Evolutionary conservation across 2,329 filamentous ascomycete species (phyloP).

Genomic region (Penicillium fuscoglaucum): DNA sequence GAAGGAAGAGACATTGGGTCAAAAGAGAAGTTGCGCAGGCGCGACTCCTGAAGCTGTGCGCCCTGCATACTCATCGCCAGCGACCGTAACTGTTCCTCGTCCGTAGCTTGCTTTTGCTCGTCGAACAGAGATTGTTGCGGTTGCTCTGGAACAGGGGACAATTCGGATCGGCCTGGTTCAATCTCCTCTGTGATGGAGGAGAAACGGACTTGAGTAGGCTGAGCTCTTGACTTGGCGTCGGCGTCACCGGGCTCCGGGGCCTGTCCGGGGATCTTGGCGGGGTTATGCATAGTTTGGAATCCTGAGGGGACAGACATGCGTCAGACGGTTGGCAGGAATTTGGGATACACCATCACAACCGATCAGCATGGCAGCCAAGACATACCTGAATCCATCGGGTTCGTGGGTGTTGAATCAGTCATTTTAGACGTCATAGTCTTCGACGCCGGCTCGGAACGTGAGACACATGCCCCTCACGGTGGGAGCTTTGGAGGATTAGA

Average conservation of each 20-base stretch:
- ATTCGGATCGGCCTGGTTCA: conserved; percentile 47
- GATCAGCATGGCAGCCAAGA: conserved; percentile 20
- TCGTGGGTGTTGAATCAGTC: conserved; percentile 27
- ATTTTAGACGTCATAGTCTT: conserved; percentile 41
- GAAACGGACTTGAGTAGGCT: conserved; percentile 62
- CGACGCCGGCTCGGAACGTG: conserved; percentile 24
- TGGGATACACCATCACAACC: background rate
- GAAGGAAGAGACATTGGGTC: conserved; percentile 83
- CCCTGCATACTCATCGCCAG: conserved; percentile 72
- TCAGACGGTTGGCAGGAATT: conserved; percentile 7
- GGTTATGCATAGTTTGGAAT: conserved; percentile 20
- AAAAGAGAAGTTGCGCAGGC: conserved; percentile 84
- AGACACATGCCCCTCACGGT: conserved; percentile 38
- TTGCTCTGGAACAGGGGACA: conserved; percentile 23
- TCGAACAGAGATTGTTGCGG: conserved; percentile 6
- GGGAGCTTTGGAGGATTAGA: conserved; percentile 8
- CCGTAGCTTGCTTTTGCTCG: conserved; percentile 26
- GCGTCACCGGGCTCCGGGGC: conserved; percentile 26
- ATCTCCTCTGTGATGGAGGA: conserved; percentile 71
- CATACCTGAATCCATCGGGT: conserved; percentile 35
- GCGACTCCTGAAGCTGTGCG: conserved; percentile 74
- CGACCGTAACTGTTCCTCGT: conserved; percentile 66
- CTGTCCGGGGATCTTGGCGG: conserved; percentile 28
- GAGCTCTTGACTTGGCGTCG: conserved; percentile 33
- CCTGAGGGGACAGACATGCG: conserved; percentile 17